phyloP scores from a whole-genome alignment of 2,329 filamentous ascomycete species.

The Fusarium virguliforme region DNA sequence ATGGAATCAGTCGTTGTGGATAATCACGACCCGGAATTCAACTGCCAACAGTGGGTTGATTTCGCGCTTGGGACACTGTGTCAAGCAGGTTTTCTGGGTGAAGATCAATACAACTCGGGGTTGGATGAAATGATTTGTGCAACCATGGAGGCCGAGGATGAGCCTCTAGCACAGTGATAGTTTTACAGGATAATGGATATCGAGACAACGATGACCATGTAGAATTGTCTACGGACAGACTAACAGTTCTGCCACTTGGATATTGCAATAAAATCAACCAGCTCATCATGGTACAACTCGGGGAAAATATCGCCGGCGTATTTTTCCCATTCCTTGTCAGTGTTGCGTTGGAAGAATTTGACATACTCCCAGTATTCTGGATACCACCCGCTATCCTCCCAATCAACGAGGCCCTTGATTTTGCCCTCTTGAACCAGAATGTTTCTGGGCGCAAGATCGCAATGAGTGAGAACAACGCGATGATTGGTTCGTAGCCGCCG shows the following conservation, averaged over 20 bases:
- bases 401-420: conserved; percentile 63
- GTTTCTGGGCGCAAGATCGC: conserved; percentile 64
- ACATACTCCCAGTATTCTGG: conserved; percentile 61
- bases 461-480: conserved; percentile 65
- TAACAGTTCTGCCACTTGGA: conserved; percentile 46
- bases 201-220: background rate
- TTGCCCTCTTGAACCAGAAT: conserved; percentile 60
- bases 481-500: conserved; percentile 36
- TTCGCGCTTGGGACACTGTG: background rate
- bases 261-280: conserved; percentile 48
- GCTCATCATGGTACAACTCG: conserved; percentile 46
- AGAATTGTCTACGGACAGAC: background rate
- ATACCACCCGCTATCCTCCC: conserved; percentile 65
- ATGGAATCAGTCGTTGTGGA: background rate
- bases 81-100: background rate
- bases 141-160: background rate
- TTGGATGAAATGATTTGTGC: background rate
- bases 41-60: background rate
- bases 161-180: background rate
- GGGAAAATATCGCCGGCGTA: conserved; percentile 48
- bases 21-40: background rate
- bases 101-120: background rate
- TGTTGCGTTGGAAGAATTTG: conserved; percentile 52
- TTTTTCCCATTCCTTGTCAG: conserved; percentile 39
- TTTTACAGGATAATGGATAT: no score